Conservation (phyloP, 345 rosid genomes). For the Moricandia moricandioides region DNA sequence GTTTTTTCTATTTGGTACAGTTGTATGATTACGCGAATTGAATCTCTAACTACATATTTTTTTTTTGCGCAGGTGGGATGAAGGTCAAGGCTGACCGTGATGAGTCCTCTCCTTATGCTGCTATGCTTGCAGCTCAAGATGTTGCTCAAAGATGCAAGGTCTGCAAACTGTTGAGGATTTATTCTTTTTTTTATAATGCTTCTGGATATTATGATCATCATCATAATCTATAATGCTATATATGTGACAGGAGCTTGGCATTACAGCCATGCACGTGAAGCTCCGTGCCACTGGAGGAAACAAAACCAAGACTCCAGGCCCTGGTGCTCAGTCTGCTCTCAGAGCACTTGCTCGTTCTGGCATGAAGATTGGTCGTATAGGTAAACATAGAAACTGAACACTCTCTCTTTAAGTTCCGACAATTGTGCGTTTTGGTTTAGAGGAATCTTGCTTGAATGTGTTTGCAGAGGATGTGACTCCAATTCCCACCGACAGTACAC, state of each 20-base stretch:
- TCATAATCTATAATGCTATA: background rate
- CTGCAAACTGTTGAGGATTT: background rate
- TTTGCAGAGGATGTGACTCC: constrained; percentile 85
- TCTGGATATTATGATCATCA: background rate
- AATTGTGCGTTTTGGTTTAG: background rate
- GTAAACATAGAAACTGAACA: constrained; percentile 28
- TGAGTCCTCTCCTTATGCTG: constrained; percentile 81
- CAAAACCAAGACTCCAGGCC: constrained; percentile 87
- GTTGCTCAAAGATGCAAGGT: constrained; percentile 83
- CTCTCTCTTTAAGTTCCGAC: background rate
- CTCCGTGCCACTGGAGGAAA: constrained; percentile 85
- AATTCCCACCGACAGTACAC: constrained; percentile 78
- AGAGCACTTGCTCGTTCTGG: constrained; percentile 91
- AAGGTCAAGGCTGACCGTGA: constrained; percentile 92
- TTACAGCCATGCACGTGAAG: constrained; percentile 80
- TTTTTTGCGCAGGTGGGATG: constrained; percentile 64
- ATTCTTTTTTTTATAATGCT: background rate
- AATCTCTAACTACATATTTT: too few relatives aligned
- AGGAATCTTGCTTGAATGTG: background rate
- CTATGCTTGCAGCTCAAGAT: constrained; percentile 91
- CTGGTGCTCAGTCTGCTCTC: constrained; percentile 89
- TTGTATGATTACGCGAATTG: background rate
- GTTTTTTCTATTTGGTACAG: too few relatives aligned
- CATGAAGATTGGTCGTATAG: constrained; percentile 88
- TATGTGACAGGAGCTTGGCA: constrained; percentile 62